A percentile compares a stretch with the other conserved stretches of the same genome.
Evolutionary conservation across 1,284 basidiomycete species (phyloP).

Genomic region (Papiliotrema fonsecae): DNA sequence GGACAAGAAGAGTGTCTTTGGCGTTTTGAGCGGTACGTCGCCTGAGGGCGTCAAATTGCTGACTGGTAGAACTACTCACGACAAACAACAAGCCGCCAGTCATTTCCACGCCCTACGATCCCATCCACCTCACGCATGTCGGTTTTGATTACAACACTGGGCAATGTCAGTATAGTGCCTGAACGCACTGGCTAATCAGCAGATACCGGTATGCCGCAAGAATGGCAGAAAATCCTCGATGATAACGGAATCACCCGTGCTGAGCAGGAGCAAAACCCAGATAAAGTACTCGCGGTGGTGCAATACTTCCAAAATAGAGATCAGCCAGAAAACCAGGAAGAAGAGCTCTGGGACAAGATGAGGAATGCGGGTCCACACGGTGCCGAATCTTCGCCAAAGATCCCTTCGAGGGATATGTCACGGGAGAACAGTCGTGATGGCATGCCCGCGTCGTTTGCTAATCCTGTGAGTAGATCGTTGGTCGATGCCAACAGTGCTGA

Average conservation of each 20-base stretch:
- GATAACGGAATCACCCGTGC: conserved; percentile 91
- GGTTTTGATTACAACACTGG: conserved; percentile 99
- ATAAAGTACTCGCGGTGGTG: conserved; percentile 96
- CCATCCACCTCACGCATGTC: conserved; percentile 99
- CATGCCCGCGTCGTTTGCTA: conserved; percentile 24
- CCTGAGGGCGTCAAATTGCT: background rate
- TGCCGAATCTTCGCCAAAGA: conserved; percentile 10
- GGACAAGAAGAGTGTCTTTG: conserved; percentile 49
- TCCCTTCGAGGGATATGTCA: conserved; percentile 31
- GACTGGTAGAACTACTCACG: conserved; percentile 63
- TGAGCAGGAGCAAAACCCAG: conserved; percentile 97
- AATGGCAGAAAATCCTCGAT: conserved; percentile 97
- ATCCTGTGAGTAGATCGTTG: conserved; percentile 22
- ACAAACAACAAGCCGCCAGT: conserved; percentile 63
- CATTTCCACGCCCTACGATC: conserved; percentile 96
- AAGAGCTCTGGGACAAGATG: conserved; percentile 76
- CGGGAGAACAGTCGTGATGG: conserved; percentile 39
- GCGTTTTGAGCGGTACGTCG: conserved; percentile 44
- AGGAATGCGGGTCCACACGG: conserved; percentile 36
- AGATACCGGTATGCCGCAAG: conserved; percentile 90
- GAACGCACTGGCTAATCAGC: background rate
- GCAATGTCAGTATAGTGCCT: conserved; percentile 57
- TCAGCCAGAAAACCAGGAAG: conserved; percentile 33
- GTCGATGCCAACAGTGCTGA: background rate
- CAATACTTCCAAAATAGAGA: conserved; percentile 65